phyloP scores from a whole-genome alignment of 2,329 filamentous ascomycete genomes.

The Verticillium nonalfalfae region DNA sequence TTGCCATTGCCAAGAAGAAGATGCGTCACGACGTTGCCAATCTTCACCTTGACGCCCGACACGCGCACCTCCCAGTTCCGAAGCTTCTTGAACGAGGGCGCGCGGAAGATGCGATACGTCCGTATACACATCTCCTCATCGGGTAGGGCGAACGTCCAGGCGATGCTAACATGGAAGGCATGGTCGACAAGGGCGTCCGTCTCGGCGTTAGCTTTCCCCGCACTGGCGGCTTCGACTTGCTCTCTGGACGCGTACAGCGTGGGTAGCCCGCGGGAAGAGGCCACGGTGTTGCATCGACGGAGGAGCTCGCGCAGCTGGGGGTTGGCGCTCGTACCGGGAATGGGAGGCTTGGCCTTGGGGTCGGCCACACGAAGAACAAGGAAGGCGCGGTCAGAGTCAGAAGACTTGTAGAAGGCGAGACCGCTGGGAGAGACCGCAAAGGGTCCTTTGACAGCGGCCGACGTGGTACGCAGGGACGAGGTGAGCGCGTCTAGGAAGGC shows the following conservation, averaged over 20 bases:
- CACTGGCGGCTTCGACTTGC: not conserved
- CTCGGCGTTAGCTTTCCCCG: slow-evolving; percentile 13
- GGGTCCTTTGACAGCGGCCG: not conserved
- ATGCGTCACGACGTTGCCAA: slow-evolving; percentile 62
- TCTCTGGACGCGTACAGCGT: slow-evolving; percentile 51
- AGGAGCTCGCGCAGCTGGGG: slow-evolving; percentile 59
- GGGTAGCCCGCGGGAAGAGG: slow-evolving; percentile 57
- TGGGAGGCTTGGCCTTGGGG: not conserved
- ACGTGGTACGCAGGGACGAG: slow-evolving; percentile 24
- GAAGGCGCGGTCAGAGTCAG: slow-evolving; percentile 68
- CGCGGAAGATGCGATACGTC: slow-evolving; percentile 24
- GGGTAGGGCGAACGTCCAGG: slow-evolving; percentile 65
- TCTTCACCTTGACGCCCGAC: slow-evolving; percentile 63
- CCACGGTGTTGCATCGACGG: slow-evolving; percentile 57
- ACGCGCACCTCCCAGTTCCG: slow-evolving; percentile 44
- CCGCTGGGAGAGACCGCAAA: slow-evolving; percentile 32
- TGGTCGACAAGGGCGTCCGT: slow-evolving; percentile 19
- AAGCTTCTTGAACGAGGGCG: slow-evolving; percentile 19
- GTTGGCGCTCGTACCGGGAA: slow-evolving; percentile 27
- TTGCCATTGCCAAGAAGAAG: slow-evolving; percentile 26
- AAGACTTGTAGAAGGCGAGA: slow-evolving; percentile 45
- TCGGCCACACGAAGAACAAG: slow-evolving; percentile 63
- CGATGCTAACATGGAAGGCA: slow-evolving; percentile 84
- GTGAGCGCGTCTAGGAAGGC: slow-evolving; percentile 55
- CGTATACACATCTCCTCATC: slow-evolving; percentile 30